These are phyloP conservation scores for Fusarium secorum DNA, from an alignment of 2,329 filamentous ascomycete species.

Conservation along the genomic window DNA sequence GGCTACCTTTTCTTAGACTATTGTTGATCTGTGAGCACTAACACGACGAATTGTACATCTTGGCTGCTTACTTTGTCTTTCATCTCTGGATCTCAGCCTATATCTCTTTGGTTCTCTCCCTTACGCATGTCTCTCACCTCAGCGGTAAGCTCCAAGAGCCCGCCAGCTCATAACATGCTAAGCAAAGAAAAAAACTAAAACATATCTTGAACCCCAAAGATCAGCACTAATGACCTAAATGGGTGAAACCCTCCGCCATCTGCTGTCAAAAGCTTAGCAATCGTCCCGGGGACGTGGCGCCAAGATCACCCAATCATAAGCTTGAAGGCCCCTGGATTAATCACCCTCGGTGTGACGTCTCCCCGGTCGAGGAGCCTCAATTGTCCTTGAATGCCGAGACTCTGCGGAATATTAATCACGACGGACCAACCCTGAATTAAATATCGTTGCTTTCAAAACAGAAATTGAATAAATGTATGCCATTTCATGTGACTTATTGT, in stretches of 20 bases:
- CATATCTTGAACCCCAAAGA: background rate
- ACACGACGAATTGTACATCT: background rate
- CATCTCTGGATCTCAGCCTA: background rate
- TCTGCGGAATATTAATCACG: background rate
- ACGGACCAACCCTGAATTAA: background rate
- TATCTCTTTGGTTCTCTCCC: background rate
- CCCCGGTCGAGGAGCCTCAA: constrained; percentile 17
- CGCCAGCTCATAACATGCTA: constrained; percentile 1
- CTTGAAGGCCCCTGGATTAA: constrained; percentile 23
- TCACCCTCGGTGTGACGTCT: constrained; percentile 36
- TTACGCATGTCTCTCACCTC: constrained; percentile 15
- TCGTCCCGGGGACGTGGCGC: constrained; percentile 14
- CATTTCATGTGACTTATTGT: constrained; percentile 1
- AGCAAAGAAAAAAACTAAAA: background rate
- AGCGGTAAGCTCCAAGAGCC: background rate
- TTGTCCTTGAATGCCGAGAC: background rate
- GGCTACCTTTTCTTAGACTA: background rate
- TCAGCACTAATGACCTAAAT: constrained; percentile 30
- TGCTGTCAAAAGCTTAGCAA: constrained; percentile 31
- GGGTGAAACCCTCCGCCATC: background rate
- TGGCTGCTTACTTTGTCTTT: background rate
- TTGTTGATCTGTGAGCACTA: constrained; percentile 29
- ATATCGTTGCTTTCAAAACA: background rate
- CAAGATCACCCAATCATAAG: constrained; percentile 25
- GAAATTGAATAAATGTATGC: background rate